These are phyloP conservation scores for Prunus armeniaca DNA, from an alignment of 306 rosid species.

Conservation along the genomic window DNA sequence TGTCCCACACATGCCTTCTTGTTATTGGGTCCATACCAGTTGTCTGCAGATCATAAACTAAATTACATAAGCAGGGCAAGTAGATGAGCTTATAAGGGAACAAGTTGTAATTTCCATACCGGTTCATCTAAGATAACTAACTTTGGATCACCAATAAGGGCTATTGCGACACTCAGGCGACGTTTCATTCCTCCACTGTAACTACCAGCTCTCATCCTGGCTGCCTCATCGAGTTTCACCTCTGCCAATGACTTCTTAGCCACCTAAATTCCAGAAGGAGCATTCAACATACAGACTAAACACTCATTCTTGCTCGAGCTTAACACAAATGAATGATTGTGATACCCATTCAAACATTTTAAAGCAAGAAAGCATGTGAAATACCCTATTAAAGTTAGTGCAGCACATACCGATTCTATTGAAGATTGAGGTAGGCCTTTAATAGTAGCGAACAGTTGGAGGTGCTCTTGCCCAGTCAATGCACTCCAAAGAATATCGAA, in stretches of 20 bases:
- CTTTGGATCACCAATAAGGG: constrained; percentile 92
- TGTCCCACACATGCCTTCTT: constrained; percentile 97
- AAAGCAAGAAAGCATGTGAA: background rate
- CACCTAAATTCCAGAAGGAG: constrained; percentile 42
- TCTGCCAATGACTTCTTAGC: constrained; percentile 63
- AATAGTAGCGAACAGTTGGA: constrained; percentile 74
- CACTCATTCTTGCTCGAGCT: background rate
- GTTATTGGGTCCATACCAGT: constrained; percentile 98
- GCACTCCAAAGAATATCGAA: constrained; percentile 77
- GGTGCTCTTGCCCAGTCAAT: constrained; percentile 81
- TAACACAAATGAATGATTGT: background rate
- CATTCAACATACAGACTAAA: background rate
- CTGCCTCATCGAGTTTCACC: constrained; percentile 69
- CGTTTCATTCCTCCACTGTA: constrained; percentile 99
- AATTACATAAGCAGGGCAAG: constrained; percentile 19
- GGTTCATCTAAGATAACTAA: constrained; percentile 92
- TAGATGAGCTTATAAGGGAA: constrained; percentile 11
- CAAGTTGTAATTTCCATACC: constrained; percentile 42
- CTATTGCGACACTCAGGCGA: constrained; percentile 89
- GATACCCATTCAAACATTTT: background rate
- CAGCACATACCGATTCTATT: constrained; percentile 51
- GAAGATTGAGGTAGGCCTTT: constrained; percentile 71
- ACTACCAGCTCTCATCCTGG: constrained; percentile 79
- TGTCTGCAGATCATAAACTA: constrained; percentile 47
- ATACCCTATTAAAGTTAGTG: background rate